Base-by-base conservation (phyloP, 2,329 filamentous ascomycete genomes). In the Thermomyces lanuginosus region DNA sequence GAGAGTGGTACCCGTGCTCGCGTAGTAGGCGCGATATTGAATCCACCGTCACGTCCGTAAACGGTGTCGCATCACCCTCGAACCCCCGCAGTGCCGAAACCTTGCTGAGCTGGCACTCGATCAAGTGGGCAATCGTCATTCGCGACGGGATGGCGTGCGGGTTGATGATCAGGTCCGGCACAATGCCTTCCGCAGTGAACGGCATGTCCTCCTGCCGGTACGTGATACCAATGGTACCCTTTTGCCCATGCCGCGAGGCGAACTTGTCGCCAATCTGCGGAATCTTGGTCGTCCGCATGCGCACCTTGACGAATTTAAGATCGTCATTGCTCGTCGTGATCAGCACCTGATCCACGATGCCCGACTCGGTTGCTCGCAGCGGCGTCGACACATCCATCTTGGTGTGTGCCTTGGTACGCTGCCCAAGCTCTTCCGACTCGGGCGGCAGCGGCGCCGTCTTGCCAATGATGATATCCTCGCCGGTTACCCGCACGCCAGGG, bases 71-170 rank as follows among this genome's bases (percentile, higher is more conserved):
- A 46, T 98, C 91, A 43, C 89, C 91, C 60, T 98, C 89, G 55
- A 83, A 80, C 22, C 89, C 91, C 55, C 84, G 80, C 12, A 98
- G 66, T 2, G 89, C 80, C 1, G 83, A 82, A 18, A 98, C 89
- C 54, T 98, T 98, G 52, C 82, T 92, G 30, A 98, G 69, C 41
- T 95, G 69, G 67, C 89, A 98, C 64, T 98, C 89, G 51, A 98
- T 92, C 70, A 98, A 84, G 66, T 98, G 89, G 44, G 89, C 89
- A 73, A 98, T 98, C 2, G 91, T 98, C 89, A 98, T 98, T 71
- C 89, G 89, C 29, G 89, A 98, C 0, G 89, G 89, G 69, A 98
- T 98, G 49, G 89, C 91, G 66, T 98, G 89, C 1, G 89, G 89
- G 56, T 98, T 98, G 65, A 98, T 95, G 55, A 98, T 93, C 36